Evolutionary conservation across 345 rosid species (phyloP).

Genomic region (Eucalyptus tenuipes): DNA sequence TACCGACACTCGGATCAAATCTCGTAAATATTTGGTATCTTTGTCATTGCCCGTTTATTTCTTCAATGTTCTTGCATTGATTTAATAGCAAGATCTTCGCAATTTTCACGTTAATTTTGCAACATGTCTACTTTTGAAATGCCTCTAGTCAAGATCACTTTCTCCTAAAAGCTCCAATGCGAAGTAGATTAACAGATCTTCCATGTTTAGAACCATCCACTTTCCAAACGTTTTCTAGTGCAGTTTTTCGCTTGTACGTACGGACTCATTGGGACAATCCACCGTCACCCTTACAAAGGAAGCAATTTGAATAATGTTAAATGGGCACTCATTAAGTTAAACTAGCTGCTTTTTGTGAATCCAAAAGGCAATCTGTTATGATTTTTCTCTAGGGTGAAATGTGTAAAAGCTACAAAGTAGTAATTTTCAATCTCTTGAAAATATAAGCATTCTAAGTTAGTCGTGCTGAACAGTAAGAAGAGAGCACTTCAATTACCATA

Average conservation of each 20-base stretch:
- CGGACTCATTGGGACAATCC: rapidly evolving
- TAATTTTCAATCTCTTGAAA: too few relatives aligned
- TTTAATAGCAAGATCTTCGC: too few relatives aligned
- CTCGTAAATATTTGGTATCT: too few relatives aligned
- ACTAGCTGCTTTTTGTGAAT: neutral
- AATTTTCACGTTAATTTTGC: too few relatives aligned
- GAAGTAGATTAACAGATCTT: neutral
- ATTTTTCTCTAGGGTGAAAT: neutral
- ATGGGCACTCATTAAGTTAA: neutral
- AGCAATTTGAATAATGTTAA: too few relatives aligned
- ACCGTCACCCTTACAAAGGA: too few relatives aligned
- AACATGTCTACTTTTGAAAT: too few relatives aligned
- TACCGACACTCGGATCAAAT: too few relatives aligned
- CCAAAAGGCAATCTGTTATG: rapidly evolving
- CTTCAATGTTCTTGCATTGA: too few relatives aligned
- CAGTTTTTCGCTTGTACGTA: rapidly evolving
- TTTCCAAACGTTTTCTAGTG: too few relatives aligned
- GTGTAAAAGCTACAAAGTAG: neutral
- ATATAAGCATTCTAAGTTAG: neutral
- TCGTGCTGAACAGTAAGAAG: neutral
- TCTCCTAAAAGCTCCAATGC: neutral
- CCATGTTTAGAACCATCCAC: neutral
- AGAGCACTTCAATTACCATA: neutral
- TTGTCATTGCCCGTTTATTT: rapidly evolving
- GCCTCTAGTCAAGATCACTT: neutral